Base-by-base conservation (phyloP, 169 alveolate species). In the Toxoplasma gondii region DNA sequence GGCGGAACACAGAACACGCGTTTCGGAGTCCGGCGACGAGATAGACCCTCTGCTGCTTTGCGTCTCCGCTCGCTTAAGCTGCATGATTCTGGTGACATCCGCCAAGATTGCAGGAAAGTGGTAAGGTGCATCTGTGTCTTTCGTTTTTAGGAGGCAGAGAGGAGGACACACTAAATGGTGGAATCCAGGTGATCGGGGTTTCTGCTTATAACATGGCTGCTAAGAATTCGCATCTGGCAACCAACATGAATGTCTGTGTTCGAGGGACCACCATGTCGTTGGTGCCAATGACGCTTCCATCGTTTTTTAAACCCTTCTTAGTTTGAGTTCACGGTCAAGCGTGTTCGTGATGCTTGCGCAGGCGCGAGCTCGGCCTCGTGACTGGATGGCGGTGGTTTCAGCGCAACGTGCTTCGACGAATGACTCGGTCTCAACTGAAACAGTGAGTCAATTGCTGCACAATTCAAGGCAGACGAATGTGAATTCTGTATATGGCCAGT, bases 341-440 rank as follows among this genome's bases (percentile, higher is more conserved):
- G 58, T 49, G 58, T 49, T 49, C 22, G 4, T 49, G 22, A 12
- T 12, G 58, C 58, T 49, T 49, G 4, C 29, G 74, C 64, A 82
- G 90, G 90, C 90, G 64, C 41, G 67, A 82, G 90, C 69, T 82
- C 31, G 90, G 64, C 38, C 67, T 82, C 69, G 17, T 44, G 2
- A 36, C 64, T 31, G 90, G 90, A 41, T 82, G 90, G 90, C 90
- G 22, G 39, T 82, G 90, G 90, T 82, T 82, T 31, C 90, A 82
- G 64, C 90, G 90, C 34, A 82, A 82, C 41, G 64, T 82, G 34
- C 67, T 82, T 38, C 90, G 90, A 9, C 90, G 90, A 36, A 43
- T 82, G 90, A 82, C 90, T 29, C 69, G 0, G 67, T 22, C 90
- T 2, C 90, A 82, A 49, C 90, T 82, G n/a, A 38, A 24, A 38